phyloP scores from a whole-genome alignment of 495 filamentous ascomycete species.

The Lasiosphaeria hispida region DNA sequence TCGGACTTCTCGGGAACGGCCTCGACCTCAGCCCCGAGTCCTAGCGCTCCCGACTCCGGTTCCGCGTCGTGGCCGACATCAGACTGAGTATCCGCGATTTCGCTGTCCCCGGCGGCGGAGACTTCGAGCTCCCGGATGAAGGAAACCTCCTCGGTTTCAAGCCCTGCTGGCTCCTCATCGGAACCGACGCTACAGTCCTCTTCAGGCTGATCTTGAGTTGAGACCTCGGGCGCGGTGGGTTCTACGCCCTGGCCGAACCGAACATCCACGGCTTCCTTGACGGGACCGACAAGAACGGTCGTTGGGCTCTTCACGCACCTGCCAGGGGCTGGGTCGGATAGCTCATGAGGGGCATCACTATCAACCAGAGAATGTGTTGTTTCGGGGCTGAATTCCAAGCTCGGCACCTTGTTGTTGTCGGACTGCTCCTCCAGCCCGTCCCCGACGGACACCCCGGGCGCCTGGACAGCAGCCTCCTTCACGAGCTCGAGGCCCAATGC shows the following conservation, averaged over 20 bases:
- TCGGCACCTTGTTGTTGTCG: neutral
- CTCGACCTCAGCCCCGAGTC: neutral
- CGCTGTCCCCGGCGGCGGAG: neutral
- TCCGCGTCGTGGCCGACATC: neutral
- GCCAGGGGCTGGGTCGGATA: too few species aligned
- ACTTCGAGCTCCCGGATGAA: neutral
- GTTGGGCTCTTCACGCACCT: too few species aligned
- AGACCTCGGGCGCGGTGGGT: neutral
- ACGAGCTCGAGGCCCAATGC: neutral
- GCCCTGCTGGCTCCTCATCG: too few species aligned
- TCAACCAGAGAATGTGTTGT: too few species aligned
- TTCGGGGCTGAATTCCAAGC: too few species aligned
- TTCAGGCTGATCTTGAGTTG: too few species aligned
- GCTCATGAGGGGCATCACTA: too few species aligned
- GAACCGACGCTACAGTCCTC: too few species aligned
- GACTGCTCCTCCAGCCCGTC: neutral
- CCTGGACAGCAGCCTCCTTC: neutral
- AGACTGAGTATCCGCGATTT: neutral
- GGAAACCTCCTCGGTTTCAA: too few species aligned
- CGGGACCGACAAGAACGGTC: too few species aligned
- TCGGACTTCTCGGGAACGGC: slow-evolving; percentile 2
- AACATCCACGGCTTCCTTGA: too few species aligned
- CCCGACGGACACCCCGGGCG: neutral
- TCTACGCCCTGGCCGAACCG: too few species aligned
- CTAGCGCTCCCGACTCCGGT: neutral